Evolutionary conservation across 164 flowering plant genomes (phyloP).

Genomic region (Tetrastigma voinierianum): DNA sequence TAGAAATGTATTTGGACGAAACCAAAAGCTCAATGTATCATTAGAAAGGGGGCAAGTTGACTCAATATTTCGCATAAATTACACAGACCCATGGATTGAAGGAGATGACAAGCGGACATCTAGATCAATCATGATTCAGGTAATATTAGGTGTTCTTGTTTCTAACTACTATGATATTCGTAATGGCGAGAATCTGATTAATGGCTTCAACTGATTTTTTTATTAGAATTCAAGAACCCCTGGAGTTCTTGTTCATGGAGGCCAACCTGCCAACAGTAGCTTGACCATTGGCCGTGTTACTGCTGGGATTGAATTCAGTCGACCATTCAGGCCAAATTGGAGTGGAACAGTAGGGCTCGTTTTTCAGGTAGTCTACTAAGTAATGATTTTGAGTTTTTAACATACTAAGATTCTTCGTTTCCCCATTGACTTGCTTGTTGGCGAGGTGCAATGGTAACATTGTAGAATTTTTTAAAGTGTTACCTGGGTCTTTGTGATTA

Average conservation of each 20-base stretch:
- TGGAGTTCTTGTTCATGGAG: slow-evolving; percentile 86
- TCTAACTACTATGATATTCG: neutral
- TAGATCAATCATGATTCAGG: slow-evolving; percentile 92
- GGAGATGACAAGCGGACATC: slow-evolving; percentile 98
- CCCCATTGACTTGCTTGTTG: neutral
- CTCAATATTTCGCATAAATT: slow-evolving; percentile 84
- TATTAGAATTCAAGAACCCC: slow-evolving; percentile 91
- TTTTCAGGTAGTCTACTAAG: slow-evolving; percentile 67
- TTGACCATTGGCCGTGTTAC: slow-evolving; percentile 83
- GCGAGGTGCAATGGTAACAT: neutral
- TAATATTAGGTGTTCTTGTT: slow-evolving; percentile 14
- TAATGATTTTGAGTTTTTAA: neutral
- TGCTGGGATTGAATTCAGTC: slow-evolving; percentile 86
- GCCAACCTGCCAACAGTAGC: slow-evolving; percentile 57
- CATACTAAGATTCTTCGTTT: neutral
- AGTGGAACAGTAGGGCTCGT: slow-evolving; percentile 87
- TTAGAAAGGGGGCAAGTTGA: slow-evolving; percentile 95
- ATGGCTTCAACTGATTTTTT: neutral
- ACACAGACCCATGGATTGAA: slow-evolving; percentile 98
- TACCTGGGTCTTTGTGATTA: neutral
- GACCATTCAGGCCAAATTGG: slow-evolving; percentile 95
- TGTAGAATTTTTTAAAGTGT: no score
- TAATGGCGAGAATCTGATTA: neutral
- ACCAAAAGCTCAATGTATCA: slow-evolving; percentile 91
- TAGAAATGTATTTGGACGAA: slow-evolving; percentile 89